These are phyloP conservation scores for Penicillium sclerotigenum DNA, from an alignment of 2,329 filamentous ascomycete genomes.

Conservation along the genomic window DNA sequence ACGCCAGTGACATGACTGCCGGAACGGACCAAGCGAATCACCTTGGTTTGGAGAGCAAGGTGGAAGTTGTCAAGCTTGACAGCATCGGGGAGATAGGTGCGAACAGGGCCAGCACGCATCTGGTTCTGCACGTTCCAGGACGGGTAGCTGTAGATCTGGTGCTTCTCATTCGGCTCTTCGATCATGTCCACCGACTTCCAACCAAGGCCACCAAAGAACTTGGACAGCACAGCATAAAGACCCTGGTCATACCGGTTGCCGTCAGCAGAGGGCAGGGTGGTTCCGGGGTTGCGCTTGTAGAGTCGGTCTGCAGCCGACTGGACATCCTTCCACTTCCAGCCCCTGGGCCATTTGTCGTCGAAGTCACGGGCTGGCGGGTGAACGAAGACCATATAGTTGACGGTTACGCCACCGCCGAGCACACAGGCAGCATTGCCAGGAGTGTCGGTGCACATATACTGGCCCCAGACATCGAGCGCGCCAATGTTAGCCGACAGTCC, in stretches of 20 bases:
- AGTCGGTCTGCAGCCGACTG: conserved; percentile 57
- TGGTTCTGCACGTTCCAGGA: conserved; percentile 66
- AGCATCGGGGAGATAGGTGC: conserved; percentile 66
- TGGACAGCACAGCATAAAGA: conserved; percentile 61
- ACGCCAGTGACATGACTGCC: conserved; percentile 60
- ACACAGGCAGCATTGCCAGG: conserved; percentile 26
- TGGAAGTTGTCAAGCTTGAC: conserved; percentile 62
- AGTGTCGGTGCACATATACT: conserved; percentile 24
- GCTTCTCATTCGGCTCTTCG: conserved; percentile 59
- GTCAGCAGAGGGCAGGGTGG: conserved; percentile 63
- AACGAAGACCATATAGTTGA: conserved; percentile 32
- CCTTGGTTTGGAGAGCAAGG: conserved; percentile 63
- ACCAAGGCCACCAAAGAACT: conserved; percentile 57
- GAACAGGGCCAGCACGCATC: conserved; percentile 66
- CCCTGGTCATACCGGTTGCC: conserved; percentile 65
- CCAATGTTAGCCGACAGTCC: conserved; percentile 28
- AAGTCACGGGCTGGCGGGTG: conserved; percentile 61
- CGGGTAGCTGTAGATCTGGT: conserved; percentile 61
- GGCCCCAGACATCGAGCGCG: conserved; percentile 15
- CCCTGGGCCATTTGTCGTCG: conserved; percentile 68
- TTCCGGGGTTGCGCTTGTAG: conserved; percentile 69
- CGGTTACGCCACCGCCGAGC: conserved; percentile 28
- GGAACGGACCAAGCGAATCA: conserved; percentile 63
- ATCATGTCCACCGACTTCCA: conserved; percentile 65
- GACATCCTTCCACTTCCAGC: conserved; percentile 67